Percentiles rank a stretch among this genome's conserved stretches.
Evolutionary conservation across 805 yeast species (phyloP).

Genomic region (Wickerhamiella dianesei): DNA sequence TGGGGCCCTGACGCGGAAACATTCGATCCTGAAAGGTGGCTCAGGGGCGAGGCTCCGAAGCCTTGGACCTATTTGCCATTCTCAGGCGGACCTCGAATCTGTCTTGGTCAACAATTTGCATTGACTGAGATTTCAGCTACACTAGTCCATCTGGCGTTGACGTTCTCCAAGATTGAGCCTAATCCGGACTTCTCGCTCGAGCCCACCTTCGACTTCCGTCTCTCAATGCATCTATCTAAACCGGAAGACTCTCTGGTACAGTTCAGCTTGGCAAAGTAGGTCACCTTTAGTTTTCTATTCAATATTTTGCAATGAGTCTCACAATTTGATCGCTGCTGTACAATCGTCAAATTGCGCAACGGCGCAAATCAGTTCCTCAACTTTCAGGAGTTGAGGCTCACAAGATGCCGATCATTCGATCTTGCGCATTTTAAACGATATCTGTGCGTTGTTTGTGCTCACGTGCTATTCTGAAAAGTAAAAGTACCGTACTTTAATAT

Average conservation of each 20-base stretch:
- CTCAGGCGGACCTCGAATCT: conserved; percentile 37
- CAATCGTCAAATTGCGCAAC: too few species aligned
- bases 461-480: too few species aligned
- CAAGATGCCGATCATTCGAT: too few species aligned
- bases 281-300: too few species aligned
- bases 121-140: conserved; percentile 33
- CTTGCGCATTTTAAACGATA: too few species aligned
- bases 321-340: too few species aligned
- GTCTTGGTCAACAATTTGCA: conserved; percentile 39
- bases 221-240: not conserved
- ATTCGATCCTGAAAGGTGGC: conserved; percentile 29
- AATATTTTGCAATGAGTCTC: too few species aligned
- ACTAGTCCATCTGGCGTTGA: conserved; percentile 24
- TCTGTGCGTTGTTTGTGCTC: too few species aligned
- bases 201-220: not conserved
- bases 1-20: conserved; percentile 31
- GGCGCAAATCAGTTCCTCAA: too few species aligned
- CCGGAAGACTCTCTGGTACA: conserved; percentile 32
- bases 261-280: conserved; percentile 64
- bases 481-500: too few species aligned
- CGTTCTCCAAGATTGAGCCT: not conserved
- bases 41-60: conserved; percentile 13
- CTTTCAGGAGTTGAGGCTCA: too few species aligned
- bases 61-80: conserved; percentile 35
- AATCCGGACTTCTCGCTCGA: conserved; percentile 1